phyloP scores from a whole-genome alignment of 257 asterid genomes.

The Gentiana macrophylla region DNA sequence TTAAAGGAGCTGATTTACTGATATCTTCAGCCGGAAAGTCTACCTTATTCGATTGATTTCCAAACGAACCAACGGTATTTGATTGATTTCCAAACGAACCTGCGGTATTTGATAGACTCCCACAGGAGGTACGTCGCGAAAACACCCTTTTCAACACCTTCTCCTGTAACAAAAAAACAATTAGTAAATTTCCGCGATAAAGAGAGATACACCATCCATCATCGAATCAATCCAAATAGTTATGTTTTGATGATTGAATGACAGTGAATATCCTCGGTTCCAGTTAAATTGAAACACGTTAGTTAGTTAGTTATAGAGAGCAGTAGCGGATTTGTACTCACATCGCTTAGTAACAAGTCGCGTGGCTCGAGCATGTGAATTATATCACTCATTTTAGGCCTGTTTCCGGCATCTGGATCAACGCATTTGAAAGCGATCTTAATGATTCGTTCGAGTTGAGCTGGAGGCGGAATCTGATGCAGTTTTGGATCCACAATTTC shows the following conservation, averaged over 20 bases:
- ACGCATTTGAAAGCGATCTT: constrained; percentile 47
- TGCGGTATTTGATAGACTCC: constrained; percentile 2
- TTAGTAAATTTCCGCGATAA: not conserved
- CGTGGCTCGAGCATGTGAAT: constrained; percentile 49
- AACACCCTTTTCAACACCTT: constrained; percentile 2
- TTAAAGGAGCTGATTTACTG: no score
- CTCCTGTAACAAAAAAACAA: constrained; percentile 19
- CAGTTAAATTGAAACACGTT: no score
- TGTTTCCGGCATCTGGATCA: constrained; percentile 31
- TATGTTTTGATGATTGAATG: no score
- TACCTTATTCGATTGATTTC: not conserved
- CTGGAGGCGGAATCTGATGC: constrained; percentile 21
- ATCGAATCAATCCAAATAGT: no score
- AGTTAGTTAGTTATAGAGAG: no score
- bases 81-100: not conserved
- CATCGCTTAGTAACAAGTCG: constrained; percentile 36
- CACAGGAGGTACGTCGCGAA: constrained; percentile 11
- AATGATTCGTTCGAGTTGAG: constrained; percentile 33
- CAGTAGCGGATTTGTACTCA: constrained; percentile 10
- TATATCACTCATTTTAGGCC: constrained; percentile 46
- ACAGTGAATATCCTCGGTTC: no score
- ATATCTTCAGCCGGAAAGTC: no score
- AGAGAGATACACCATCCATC: no score
- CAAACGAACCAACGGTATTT: not conserved
- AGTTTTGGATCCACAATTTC: constrained; percentile 35